Conservation (phyloP, 192 early-diverging fungal genomes). For the Allomyces arbusculus region DNA sequence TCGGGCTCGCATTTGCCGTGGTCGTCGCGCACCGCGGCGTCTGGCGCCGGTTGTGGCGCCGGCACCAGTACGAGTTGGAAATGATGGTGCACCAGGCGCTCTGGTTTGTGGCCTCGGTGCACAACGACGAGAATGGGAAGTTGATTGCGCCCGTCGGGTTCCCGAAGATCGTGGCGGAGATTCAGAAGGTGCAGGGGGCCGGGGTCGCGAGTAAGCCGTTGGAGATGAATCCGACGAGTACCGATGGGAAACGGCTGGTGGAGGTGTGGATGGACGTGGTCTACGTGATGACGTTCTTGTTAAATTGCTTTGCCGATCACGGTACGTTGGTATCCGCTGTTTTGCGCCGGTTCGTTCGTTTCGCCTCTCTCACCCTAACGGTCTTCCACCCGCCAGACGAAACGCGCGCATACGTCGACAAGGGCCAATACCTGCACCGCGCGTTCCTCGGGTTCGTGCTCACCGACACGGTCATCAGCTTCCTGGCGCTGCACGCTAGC, state of each 20-base stretch:
- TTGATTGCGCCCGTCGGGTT: neutral
- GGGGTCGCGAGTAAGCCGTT: neutral
- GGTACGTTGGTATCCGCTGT: too few relatives aligned
- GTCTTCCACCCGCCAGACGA: too few relatives aligned
- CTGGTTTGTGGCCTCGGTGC: neutral
- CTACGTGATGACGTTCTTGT: neutral
- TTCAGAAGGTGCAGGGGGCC: neutral
- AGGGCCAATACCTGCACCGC: too few relatives aligned
- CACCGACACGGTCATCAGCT: too few relatives aligned
- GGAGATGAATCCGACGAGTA: neutral
- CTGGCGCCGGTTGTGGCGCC: neutral
- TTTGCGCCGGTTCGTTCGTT: too few relatives aligned
- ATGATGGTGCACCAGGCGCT: neutral
- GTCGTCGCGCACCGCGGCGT: neutral
- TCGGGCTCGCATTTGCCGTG: neutral
- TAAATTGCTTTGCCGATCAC: too few relatives aligned
- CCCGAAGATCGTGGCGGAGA: neutral
- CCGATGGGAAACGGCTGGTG: neutral
- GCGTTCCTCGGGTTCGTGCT: too few relatives aligned
- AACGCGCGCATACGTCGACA: too few relatives aligned
- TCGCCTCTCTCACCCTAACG: too few relatives aligned
- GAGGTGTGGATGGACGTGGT: neutral
- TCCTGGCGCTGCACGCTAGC: too few relatives aligned
- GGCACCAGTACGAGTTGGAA: neutral
- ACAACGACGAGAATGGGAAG: neutral